Evolutionary conservation across 2,329 filamentous ascomycete species (phyloP), one percentile per base, ranked within the genome.

Genomic region (Aspergillus sp.): DNA sequence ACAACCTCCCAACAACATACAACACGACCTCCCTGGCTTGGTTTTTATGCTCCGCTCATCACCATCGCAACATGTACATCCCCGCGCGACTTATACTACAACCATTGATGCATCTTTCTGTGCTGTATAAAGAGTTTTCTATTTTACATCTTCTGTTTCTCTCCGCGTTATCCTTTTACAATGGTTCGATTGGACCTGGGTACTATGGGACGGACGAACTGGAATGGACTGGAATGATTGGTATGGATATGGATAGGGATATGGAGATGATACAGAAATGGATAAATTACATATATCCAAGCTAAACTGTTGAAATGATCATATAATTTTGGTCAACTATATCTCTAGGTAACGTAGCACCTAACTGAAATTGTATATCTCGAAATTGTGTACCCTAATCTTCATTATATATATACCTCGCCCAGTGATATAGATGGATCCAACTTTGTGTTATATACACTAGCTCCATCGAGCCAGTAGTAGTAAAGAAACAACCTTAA

Each of bases 81-180:
- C 23, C 28, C 31, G 34, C 59, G 30, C 53, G 25, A 54, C 54
- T 45, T 50, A 38, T 13, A 23, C 31, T 41, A 45, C 9, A 28
- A 25, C 25, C 47, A 22, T 57, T 28, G 34, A 41, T 55, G 41
- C 54, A 57, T 48, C 54, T 61, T 54, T 57, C 46, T 46, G 30
- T 54, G 41, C n/a, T 59, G 56, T 62, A 59, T 62, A 59, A 57
- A 56, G 60, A 56, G 38, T 49, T 51, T 55, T 56, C 25, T 28
- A 28, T 28, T 28, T 28, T 28, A 28, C 25, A 7, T 23, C 30
- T 55, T 30, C 13, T 23, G 19, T 46, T 45, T 51, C 41, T 57
- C 25, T 57, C 30, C 30, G 30, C 19, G 8, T 50, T 41, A 22
- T 38, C 43, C 47, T 50, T 31, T 45, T 38, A 51, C 38, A 17